phyloP scores from a whole-genome alignment of 306 rosid genomes.

The Purshia tridentata region DNA sequence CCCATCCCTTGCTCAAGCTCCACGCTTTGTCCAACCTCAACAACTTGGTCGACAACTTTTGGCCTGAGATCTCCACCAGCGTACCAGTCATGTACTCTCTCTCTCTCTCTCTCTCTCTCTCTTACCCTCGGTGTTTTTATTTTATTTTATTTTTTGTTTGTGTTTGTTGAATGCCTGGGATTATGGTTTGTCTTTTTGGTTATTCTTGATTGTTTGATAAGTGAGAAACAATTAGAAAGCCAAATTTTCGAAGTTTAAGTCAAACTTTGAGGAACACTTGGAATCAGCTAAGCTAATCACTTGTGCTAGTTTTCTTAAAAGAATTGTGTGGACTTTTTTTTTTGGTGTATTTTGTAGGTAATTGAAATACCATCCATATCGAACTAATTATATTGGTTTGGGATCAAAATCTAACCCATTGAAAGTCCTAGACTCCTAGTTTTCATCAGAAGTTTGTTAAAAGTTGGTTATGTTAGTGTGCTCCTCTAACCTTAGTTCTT shows the following conservation, averaged over 20 bases:
- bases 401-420: too few relatives aligned
- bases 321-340: neutral
- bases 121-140: neutral
- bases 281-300: neutral
- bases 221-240: neutral
- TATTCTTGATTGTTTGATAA: slow-evolving; percentile 12
- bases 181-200: slow-evolving; percentile 17
- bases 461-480: too few relatives aligned
- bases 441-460: too few relatives aligned
- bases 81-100: slow-evolving; percentile 75
- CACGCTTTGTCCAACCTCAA: slow-evolving; percentile 90
- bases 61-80: slow-evolving; percentile 99
- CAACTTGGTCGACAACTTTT: slow-evolving; percentile 78
- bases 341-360: neutral
- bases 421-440: too few relatives aligned
- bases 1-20: slow-evolving; percentile 76
- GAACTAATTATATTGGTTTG: too few relatives aligned
- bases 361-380: too few relatives aligned
- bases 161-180: neutral
- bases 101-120: slow-evolving; percentile 3
- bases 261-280: neutral
- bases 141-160: too few relatives aligned
- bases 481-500: neutral
- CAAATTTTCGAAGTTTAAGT: too few relatives aligned
- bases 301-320: neutral